A percentile compares a stretch with the other conserved stretches of the same genome.
These are phyloP conservation scores for Rutstroemia sp. DNA, from an alignment of 2,329 filamentous ascomycete genomes.

Conservation along the genomic window DNA sequence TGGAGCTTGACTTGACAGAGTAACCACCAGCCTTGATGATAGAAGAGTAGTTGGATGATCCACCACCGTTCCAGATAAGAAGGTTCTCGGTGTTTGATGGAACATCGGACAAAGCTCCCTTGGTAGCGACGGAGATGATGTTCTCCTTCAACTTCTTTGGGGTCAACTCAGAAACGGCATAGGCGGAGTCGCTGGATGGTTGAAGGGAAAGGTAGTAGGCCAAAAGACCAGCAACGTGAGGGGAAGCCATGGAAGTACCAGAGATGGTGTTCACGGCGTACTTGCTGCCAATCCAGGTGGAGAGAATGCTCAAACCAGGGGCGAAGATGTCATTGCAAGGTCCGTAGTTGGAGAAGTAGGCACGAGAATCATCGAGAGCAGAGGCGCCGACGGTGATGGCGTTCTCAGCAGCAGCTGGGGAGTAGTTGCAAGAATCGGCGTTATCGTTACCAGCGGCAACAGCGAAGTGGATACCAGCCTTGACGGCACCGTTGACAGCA, in stretches of 20 bases:
- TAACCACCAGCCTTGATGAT: conserved; percentile 72
- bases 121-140: conserved; percentile 76
- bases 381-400: conserved; percentile 95
- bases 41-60: conserved; percentile 80
- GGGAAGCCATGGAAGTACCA: conserved; percentile 98
- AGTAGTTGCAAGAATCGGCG: conserved; percentile 98
- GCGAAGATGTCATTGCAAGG: conserved; percentile 99
- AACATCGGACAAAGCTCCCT: conserved; percentile 70
- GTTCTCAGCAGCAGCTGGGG: conserved; percentile 83
- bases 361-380: conserved; percentile 86
- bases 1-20: conserved; percentile 43
- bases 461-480: conserved; percentile 90
- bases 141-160: conserved; percentile 90
- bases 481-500: conserved; percentile 88
- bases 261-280: conserved; percentile 98
- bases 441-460: conserved; percentile 99
- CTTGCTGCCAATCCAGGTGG: conserved; percentile 97
- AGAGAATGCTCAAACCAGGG: conserved; percentile 91
- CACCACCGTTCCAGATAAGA: conserved; percentile 98
- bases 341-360: conserved; percentile 99
- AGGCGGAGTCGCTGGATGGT: conserved; percentile 82
- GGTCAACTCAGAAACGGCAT: conserved; percentile 80
- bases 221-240: conserved; percentile 90
- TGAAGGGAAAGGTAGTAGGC: conserved; percentile 98
- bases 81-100: conserved; percentile 85